A percentile compares a stretch with the other conserved stretches of the same genome.
Evolutionary conservation across 257 asterid species (phyloP).

Genomic region (Petunia secreta): DNA sequence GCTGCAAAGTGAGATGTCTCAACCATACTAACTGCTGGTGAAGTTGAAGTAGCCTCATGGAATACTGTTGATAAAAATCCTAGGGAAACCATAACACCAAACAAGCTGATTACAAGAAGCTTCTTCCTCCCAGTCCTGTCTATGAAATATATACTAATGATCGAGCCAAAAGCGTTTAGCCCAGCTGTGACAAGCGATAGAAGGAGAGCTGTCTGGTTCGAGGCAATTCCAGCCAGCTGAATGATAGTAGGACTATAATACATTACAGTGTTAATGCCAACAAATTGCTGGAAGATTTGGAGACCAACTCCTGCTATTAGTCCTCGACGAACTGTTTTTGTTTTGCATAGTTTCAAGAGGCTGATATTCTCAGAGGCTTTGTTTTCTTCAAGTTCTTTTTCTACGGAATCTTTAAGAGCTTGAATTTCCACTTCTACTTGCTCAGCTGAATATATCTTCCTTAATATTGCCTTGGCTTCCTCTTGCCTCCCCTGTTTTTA

Average conservation of each 20-base stretch:
- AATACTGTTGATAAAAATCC: slow-evolving; percentile 47
- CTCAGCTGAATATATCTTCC: slow-evolving; percentile 41
- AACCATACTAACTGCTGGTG: slow-evolving; percentile 37
- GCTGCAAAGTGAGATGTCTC: slow-evolving; percentile 37
- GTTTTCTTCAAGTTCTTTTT: slow-evolving; percentile 38
- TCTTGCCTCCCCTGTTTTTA: slow-evolving; percentile 42
- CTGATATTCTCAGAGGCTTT: slow-evolving; percentile 34
- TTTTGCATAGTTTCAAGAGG: slow-evolving; percentile 33
- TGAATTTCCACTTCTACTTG: slow-evolving; percentile 39
- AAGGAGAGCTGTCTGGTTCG: slow-evolving; percentile 41
- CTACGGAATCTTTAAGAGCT: slow-evolving; percentile 42
- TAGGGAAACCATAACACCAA: slow-evolving; percentile 43
- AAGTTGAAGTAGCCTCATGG: slow-evolving; percentile 39
- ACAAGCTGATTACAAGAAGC: slow-evolving; percentile 40
- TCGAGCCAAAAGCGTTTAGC: slow-evolving; percentile 45
- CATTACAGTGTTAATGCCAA: slow-evolving; percentile 51
- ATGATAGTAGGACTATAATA: slow-evolving; percentile 47
- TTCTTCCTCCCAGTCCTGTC: slow-evolving; percentile 54
- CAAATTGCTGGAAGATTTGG: slow-evolving; percentile 49
- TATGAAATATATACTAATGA: slow-evolving; percentile 49
- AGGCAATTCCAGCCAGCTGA: slow-evolving; percentile 49
- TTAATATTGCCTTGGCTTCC: slow-evolving; percentile 45
- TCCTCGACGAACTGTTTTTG: slow-evolving; percentile 42
- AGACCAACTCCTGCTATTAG: slow-evolving; percentile 54
- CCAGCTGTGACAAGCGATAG: slow-evolving; percentile 49